A percentile compares a stretch with the other conserved stretches of the same genome.
Conservation (phyloP, 805 yeast species). For the Wilhelminamyces savonicus region DNA sequence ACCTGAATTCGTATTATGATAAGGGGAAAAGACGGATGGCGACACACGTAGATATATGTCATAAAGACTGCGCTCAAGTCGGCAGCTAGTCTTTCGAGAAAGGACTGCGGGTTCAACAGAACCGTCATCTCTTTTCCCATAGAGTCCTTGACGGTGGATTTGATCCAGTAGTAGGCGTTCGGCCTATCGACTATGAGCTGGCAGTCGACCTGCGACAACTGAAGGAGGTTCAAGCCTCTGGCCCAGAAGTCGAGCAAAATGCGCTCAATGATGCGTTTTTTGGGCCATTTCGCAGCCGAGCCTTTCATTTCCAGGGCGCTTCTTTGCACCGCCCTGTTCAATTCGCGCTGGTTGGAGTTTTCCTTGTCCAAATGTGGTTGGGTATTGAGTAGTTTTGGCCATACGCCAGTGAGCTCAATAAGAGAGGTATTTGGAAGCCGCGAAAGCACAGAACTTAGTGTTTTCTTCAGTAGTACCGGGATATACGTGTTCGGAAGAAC, state of each 20-base stretch:
- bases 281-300: slow-evolving; percentile 12
- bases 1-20: slow-evolving; percentile 61
- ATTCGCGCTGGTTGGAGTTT: slow-evolving; percentile 5
- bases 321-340: slow-evolving; percentile 12
- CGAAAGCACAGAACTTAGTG: slow-evolving; percentile 13
- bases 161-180: slow-evolving; percentile 38
- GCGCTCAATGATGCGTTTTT: slow-evolving; percentile 33
- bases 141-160: slow-evolving; percentile 39
- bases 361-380: slow-evolving; percentile 11
- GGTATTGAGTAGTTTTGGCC: slow-evolving; percentile 27
- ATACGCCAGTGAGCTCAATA: slow-evolving; percentile 22
- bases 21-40: slow-evolving; percentile 59
- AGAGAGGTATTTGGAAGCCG: slow-evolving; percentile 27
- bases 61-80: slow-evolving; percentile 48
- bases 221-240: slow-evolving; percentile 54
- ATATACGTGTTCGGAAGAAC: slow-evolving; percentile 34
- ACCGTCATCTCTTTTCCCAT: slow-evolving; percentile 20
- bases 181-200: slow-evolving; percentile 60
- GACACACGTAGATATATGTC: slow-evolving; percentile 60
- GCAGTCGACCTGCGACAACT: slow-evolving; percentile 66
- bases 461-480: slow-evolving; percentile 22
- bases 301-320: slow-evolving; percentile 8
- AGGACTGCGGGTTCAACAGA: slow-evolving; percentile 45
- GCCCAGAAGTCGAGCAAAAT: slow-evolving; percentile 48
- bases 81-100: slow-evolving; percentile 41